Evolutionary conservation across 768 basidiomycete genomes (phyloP), one percentile per base, ranked within the genome.

Genomic region (Psilocybe cyanescens): DNA sequence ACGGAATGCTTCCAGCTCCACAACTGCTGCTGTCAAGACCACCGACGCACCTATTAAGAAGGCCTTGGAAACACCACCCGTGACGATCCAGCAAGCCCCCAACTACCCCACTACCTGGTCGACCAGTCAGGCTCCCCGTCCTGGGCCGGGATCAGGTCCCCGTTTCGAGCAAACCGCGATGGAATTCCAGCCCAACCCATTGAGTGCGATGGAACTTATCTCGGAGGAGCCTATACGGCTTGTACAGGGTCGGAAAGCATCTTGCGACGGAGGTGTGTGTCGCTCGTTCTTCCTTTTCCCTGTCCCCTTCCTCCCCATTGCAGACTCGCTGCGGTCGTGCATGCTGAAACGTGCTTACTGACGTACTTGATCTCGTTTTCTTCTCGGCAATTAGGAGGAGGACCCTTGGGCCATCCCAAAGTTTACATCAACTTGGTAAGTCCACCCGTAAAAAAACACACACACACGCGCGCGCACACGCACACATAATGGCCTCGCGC

Each of bases 361-460:
- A 66, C 60, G 57, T 58, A 39, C 54, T 30, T 49, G 45, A 33
- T 59, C 55, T n/a, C 46, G 5, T 53, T 53, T 17, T 17, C 57
- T 41, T 31, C 53, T 46, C 58, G 58, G 61, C 58, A 62, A 59
- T 58, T 72, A 99, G 97, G 97, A 76, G 90, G 88, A 72, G 97
- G 97, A 9, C 86, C 97, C 46, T 83, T 99, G 30, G 97, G 97
- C 24, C 97, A 99, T 73, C 97, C 97, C 4, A 96, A 95, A 80
- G 88, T 99, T 62, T 99, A 86, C 71, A 95, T 99, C 74, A 99
- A 99, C 79, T 74, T 99, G 72, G 95, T 95, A 68, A 62, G 91
- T 78, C 44, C 16, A 45, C 46, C 46, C 56, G 33, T 24, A 58
- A 16, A 33, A 44, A 30, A 14, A 44, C 30, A 12, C 12, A 7